Percentiles rank a stretch among this genome's conserved stretches.
phyloP scores from a whole-genome alignment of 2,329 filamentous ascomycete genomes.

The Geoglossum cookeanum region DNA sequence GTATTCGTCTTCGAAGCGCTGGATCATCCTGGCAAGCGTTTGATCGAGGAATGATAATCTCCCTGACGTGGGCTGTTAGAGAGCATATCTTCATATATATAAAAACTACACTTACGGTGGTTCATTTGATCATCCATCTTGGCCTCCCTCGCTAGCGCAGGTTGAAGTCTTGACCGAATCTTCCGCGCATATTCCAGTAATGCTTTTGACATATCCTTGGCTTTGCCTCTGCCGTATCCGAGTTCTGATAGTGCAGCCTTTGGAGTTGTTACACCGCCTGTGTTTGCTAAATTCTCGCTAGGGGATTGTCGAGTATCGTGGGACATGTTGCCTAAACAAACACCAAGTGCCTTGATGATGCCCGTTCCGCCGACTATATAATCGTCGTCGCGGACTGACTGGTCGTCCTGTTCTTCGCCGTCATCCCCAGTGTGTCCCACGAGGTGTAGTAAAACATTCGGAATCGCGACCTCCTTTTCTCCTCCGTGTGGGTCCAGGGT shows the following conservation, averaged over 20 bases:
- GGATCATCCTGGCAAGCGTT: conserved; percentile 79
- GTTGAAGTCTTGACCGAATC: conserved; percentile 66
- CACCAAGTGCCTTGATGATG: conserved; percentile 81
- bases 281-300: conserved; percentile 21
- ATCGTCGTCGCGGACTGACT: conserved; percentile 67
- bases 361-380: conserved; percentile 93
- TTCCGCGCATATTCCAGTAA: conserved; percentile 73
- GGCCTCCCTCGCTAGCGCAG: conserved; percentile 59
- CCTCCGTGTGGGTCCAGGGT: conserved; percentile 22
- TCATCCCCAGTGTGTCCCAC: conserved; percentile 45
- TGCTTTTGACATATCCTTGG: conserved; percentile 86
- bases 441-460: conserved; percentile 71
- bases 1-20: conserved; percentile 89
- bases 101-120: conserved; percentile 41
- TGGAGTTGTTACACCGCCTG: conserved; percentile 38
- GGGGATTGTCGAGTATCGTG: not conserved
- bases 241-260: conserved; percentile 29
- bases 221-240: conserved; percentile 40
- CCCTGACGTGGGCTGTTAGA: conserved; percentile 25
- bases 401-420: conserved; percentile 45
- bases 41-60: conserved; percentile 72
- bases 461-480: conserved; percentile 41
- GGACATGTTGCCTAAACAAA: conserved; percentile 62
- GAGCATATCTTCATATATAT: not conserved
- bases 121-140: conserved; percentile 52